Evolutionary conservation across 441 rosid genomes (phyloP).

Genomic region (Gossypium davidsonii): DNA sequence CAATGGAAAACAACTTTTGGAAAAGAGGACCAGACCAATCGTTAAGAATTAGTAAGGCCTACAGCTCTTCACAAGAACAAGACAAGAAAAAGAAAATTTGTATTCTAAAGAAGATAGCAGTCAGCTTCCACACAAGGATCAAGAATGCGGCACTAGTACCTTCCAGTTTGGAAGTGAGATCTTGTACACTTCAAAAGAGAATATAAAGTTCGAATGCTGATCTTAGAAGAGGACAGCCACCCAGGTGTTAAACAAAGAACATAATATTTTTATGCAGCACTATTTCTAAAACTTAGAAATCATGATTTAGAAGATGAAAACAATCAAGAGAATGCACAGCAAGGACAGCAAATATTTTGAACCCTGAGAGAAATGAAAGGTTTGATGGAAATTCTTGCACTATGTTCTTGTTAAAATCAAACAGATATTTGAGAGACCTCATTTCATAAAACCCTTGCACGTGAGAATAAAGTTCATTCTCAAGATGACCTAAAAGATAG

Average conservation of each 20-base stretch:
- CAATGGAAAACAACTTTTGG: not conserved
- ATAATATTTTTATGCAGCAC: conserved; percentile 33
- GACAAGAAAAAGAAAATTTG: not conserved
- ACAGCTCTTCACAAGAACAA: not conserved
- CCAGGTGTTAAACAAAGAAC: not conserved
- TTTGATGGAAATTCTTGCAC: conserved; percentile 39
- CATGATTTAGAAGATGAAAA: conserved; percentile 30
- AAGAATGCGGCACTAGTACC: not conserved
- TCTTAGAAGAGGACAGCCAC: not conserved
- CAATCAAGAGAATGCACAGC: conserved; percentile 43
- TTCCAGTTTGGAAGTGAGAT: not conserved
- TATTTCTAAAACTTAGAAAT: conserved; percentile 55
- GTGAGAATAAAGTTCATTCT: conserved; percentile 52
- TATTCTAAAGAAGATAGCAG: not conserved
- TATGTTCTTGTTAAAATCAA: conserved; percentile 44
- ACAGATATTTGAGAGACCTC: conserved; percentile 52
- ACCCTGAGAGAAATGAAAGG: conserved; percentile 30
- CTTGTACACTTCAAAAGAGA: not conserved
- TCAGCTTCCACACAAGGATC: not conserved
- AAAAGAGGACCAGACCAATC: not conserved
- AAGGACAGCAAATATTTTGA: conserved; percentile 45
- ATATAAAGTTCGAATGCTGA: not conserved
- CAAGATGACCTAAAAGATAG: conserved; percentile 56
- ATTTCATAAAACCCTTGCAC: conserved; percentile 64
- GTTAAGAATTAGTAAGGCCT: not conserved